A percentile compares a stretch with the other conserved stretches of the same genome.
Evolutionary conservation across 2,329 filamentous ascomycete genomes (phyloP).

Genomic region (Colletotrichum sp.): DNA sequence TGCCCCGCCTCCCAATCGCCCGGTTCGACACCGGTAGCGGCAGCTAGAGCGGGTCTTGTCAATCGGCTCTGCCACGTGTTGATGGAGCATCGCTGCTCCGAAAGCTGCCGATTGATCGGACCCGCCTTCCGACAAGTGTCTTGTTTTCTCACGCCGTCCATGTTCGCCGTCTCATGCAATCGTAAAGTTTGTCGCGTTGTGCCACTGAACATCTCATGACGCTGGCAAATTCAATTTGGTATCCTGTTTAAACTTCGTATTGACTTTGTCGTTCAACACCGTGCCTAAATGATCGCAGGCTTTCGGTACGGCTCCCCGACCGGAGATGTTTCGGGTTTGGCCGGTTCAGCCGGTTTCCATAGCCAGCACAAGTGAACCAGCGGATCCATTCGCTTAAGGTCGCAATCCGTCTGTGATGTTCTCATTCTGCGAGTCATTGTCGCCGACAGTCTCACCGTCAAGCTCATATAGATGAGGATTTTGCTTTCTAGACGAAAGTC

Average conservation of each 20-base stretch:
- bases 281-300: not conserved
- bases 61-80: constrained; percentile 4
- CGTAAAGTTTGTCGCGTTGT: not conserved
- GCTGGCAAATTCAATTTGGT: not conserved
- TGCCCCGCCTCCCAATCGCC: not conserved
- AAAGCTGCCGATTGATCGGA: not conserved
- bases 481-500: not conserved
- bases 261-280: not conserved
- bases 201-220: not conserved
- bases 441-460: not conserved
- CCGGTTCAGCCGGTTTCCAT: not conserved
- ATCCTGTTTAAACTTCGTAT: not conserved
- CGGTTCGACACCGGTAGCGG: not conserved
- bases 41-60: not conserved
- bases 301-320: not conserved
- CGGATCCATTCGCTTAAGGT: not conserved
- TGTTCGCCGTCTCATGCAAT: not conserved
- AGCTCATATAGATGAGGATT: not conserved
- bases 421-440: not conserved
- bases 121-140: not conserved
- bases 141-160: not conserved
- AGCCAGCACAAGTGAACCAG: not conserved
- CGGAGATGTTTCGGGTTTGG: not conserved
- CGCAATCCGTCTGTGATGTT: not conserved
- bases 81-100: constrained; percentile 2